Percentiles rank a stretch among this genome's conserved stretches.
Conservation (phyloP, 1,284 basidiomycete genomes). For the Coniferiporia sulphurascens region DNA sequence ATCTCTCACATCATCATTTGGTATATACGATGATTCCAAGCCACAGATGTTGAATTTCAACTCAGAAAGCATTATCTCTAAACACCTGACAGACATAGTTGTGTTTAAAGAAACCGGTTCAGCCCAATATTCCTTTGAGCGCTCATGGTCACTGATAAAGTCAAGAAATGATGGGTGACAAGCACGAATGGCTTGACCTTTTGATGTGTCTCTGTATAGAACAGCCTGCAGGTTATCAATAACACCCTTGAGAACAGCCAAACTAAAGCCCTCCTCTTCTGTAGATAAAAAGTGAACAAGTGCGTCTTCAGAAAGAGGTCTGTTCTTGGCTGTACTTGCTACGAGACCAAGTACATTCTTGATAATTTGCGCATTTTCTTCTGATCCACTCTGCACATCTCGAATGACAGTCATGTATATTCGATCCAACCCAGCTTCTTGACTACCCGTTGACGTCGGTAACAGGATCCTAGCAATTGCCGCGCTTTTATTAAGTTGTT, state of each 20-base stretch:
- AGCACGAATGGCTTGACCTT: neutral
- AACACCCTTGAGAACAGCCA: neutral
- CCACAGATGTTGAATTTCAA: constrained; percentile 31
- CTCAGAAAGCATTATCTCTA: constrained; percentile 19
- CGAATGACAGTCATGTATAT: neutral
- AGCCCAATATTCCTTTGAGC: neutral
- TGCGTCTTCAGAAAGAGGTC: neutral
- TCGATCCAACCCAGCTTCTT: neutral
- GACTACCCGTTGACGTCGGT: neutral
- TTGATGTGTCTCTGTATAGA: neutral
- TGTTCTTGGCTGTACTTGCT: neutral
- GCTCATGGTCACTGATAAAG: neutral
- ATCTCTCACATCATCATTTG: constrained; percentile 22
- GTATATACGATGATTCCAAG: constrained; percentile 25
- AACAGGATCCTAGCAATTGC: neutral
- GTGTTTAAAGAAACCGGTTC: neutral
- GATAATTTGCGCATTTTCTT: neutral
- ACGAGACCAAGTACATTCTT: neutral
- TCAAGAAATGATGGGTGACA: constrained; percentile 6
- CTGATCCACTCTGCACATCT: neutral
- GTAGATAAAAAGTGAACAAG: neutral
- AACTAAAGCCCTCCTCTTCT: neutral
- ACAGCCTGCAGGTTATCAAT: neutral
- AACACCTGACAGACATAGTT: neutral
- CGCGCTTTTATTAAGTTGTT: neutral